Evolutionary conservation across 495 filamentous ascomycete genomes (phyloP).

Genomic region (Neurospora sp.): DNA sequence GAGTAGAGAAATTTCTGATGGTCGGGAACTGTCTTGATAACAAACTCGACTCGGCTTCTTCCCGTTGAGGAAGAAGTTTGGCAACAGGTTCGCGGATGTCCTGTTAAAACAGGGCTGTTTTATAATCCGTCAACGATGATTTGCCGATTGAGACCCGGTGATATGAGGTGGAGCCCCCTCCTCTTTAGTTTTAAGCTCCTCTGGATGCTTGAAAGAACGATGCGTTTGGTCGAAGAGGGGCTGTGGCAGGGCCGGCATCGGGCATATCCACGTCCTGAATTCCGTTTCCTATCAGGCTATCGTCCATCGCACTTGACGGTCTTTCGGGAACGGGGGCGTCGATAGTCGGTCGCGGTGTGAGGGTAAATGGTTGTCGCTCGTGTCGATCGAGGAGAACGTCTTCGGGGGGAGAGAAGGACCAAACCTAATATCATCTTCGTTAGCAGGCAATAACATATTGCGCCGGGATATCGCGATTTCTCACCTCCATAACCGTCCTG

Average conservation of each 20-base stretch:
- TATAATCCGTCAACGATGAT: too few relatives aligned
- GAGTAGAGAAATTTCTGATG: background rate
- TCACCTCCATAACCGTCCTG: conserved; percentile 94
- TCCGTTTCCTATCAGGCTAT: conserved; percentile 13
- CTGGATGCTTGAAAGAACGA: conserved; percentile 32
- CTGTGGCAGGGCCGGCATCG: conserved; percentile 37
- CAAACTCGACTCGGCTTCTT: too few relatives aligned
- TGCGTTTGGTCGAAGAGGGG: conserved; percentile 26
- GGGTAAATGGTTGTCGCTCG: conserved; percentile 22
- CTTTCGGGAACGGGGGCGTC: conserved; percentile 27
- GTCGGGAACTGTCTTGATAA: background rate
- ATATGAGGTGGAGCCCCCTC: background rate
- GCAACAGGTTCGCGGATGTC: too few relatives aligned
- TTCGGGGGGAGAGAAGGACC: conserved; percentile 81
- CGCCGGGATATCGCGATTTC: conserved; percentile 12
- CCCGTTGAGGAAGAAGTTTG: too few relatives aligned
- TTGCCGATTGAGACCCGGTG: too few relatives aligned
- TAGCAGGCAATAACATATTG: background rate
- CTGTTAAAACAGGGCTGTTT: too few relatives aligned
- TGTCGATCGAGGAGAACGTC: conserved; percentile 44
- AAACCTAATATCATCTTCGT: conserved; percentile 49
- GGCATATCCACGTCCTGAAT: conserved; percentile 36
- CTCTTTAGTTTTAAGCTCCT: background rate
- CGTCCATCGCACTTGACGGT: conserved; percentile 32
- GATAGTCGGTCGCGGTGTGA: conserved; percentile 24